Conservation (phyloP, 306 rosid species). For the Corylus heterophylla region DNA sequence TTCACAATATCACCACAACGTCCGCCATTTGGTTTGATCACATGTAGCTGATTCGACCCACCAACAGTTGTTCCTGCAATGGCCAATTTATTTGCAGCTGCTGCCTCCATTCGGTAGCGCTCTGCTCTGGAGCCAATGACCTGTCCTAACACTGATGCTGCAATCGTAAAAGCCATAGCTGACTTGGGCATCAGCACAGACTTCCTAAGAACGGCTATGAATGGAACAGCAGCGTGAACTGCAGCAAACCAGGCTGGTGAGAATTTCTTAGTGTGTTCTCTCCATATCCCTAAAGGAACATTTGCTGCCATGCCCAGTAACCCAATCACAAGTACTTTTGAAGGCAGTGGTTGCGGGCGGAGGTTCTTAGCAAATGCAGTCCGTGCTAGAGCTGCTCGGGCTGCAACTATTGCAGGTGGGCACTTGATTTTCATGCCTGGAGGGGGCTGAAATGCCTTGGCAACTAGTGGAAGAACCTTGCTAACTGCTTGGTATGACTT, state of each 20-base stretch:
- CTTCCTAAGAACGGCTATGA: slow-evolving; percentile 93
- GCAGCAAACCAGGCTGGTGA: slow-evolving; percentile 95
- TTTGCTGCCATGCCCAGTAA: slow-evolving; percentile 95
- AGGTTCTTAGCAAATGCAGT: slow-evolving; percentile 94
- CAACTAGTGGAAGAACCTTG: slow-evolving; percentile 80
- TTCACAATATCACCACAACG: slow-evolving; percentile 57
- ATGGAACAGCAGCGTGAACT: slow-evolving; percentile 97
- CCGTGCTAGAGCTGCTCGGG: slow-evolving; percentile 84
- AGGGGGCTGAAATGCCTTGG: slow-evolving; percentile 85
- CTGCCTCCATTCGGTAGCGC: slow-evolving; percentile 63
- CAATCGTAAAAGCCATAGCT: slow-evolving; percentile 97
- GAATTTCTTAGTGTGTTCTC: slow-evolving; percentile 94
- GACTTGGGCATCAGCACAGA: slow-evolving; percentile 91
- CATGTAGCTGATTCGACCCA: slow-evolving; percentile 37
- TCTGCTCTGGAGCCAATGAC: slow-evolving; percentile 96
- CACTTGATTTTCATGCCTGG: slow-evolving; percentile 73
- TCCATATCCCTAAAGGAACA: slow-evolving; percentile 91
- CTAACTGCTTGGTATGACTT: slow-evolving; percentile 93
- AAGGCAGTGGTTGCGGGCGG: slow-evolving; percentile 88
- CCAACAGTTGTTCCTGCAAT: slow-evolving; percentile 38
- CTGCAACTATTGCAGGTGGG: slow-evolving; percentile 81
- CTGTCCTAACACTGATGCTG: slow-evolving; percentile 89
- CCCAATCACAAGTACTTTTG: slow-evolving; percentile 90
- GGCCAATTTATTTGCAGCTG: slow-evolving; percentile 43
- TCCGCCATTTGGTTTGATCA: slow-evolving; percentile 41